Percentiles rank a stretch among this genome's conserved stretches.
Conservation (phyloP, 1,284 basidiomycete species). For the Cryptococcus depauperatus region DNA sequence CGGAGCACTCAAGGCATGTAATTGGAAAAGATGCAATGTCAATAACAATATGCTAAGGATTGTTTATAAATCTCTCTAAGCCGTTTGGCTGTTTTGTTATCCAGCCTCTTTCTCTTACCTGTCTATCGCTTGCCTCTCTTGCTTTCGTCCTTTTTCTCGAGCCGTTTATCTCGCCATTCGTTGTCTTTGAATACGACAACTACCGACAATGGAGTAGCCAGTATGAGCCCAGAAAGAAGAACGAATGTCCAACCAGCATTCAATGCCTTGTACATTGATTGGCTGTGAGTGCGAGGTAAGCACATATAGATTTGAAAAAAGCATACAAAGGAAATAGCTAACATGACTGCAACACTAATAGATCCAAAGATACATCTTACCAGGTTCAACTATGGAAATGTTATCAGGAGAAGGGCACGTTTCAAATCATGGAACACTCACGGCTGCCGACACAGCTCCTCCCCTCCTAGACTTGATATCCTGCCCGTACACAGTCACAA, state of each 20-base stretch:
- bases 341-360: conserved; percentile 33
- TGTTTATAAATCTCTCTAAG: background rate
- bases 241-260: conserved; percentile 43
- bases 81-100: background rate
- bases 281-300: conserved; percentile 8
- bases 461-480: conserved; percentile 39
- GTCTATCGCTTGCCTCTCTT: conserved; percentile 4
- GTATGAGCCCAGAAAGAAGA: conserved; percentile 31
- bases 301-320: background rate
- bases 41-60: no score
- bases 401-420: background rate
- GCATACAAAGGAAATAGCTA: conserved; percentile 4
- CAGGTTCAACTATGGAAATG: conserved; percentile 31
- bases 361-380: conserved; percentile 43
- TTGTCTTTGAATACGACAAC: conserved; percentile 24
- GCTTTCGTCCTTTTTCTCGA: conserved; percentile 5
- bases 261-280: conserved; percentile 31
- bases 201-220: conserved; percentile 24
- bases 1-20: no score
- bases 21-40: no score
- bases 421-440: conserved; percentile 15
- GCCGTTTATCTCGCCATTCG: conserved; percentile 27
- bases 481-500: conserved; percentile 38
- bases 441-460: conserved; percentile 40
- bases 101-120: background rate